phyloP scores from a whole-genome alignment of 139 green algal species.

The Volvox reticuliferus region DNA sequence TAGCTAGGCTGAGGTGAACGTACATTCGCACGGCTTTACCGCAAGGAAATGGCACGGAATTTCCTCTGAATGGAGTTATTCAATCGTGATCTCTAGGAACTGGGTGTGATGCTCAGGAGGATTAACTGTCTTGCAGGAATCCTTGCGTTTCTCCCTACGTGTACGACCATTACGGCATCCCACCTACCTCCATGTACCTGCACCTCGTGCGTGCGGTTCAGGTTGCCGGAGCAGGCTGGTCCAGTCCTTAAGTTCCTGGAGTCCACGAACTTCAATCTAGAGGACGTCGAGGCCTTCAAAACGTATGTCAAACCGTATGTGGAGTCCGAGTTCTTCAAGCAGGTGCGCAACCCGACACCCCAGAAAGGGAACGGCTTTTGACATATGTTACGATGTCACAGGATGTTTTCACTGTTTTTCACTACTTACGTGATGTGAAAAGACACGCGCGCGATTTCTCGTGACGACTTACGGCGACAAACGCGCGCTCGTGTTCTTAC shows the following conservation, averaged over 20 bases:
- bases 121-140: not conserved
- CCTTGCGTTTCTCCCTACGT: not conserved
- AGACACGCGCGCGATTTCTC: no score
- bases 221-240: conserved; percentile 37
- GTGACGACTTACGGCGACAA: no score
- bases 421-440: no score
- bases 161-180: no score
- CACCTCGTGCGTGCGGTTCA: not conserved
- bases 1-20: not conserved
- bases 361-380: no score
- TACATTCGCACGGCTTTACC: not conserved
- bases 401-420: no score
- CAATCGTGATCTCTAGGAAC: not conserved
- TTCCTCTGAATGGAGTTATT: no score
- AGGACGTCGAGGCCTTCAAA: conserved; percentile 44
- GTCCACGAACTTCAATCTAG: conserved; percentile 22
- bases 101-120: not conserved
- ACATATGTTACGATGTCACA: no score
- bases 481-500: no score
- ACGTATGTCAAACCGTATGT: conserved; percentile 31
- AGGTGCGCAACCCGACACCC: not conserved
- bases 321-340: conserved; percentile 7
- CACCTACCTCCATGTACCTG: no score
- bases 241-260: conserved; percentile 36
- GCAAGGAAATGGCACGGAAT: no score